Base-by-base conservation (phyloP, 2,329 filamentous ascomycete genomes). In the Colletotrichum sp. region DNA sequence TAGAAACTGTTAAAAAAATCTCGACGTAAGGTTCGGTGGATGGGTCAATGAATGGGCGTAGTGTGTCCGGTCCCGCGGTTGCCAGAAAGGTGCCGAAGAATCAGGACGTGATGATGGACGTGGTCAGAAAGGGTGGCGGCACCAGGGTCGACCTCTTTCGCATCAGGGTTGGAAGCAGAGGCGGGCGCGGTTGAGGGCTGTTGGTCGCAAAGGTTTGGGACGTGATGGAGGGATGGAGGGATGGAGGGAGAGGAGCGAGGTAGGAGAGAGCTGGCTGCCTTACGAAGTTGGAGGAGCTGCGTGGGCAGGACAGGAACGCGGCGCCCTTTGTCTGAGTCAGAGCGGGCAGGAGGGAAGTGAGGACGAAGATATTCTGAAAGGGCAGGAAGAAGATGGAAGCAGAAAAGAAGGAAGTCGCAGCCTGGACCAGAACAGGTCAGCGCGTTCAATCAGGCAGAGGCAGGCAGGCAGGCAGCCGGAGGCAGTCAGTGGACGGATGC, bases 271-370 rank as follows among this genome's bases (percentile, higher is more conserved):
- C 34, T 13, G 68, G 60, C 34, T 69, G 63, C 69, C 73, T 64
- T 72, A 76, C 73, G 55, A 36, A 49, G 21, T 39, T 39, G 52
- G 39, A 62, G 44, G 44, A 66, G 21, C 32, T 72, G 44, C 24
- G 52, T 67, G 30, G 34, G 63, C 67, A 69, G 44, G 49, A 52
- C 65, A 71, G 59, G 71, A 68, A 77, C 32, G 60, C 59, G 39
- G 64, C 62, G 44, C 36, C 67, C 72, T 76, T 71, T 62, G 71
- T 73, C 74, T 74, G 74, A 76, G 64, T 76, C 74, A 74, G 70
- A 76, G 57, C 36, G 32, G 65, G 64, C 24, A 55, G 55, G 62
- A 66, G 24, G 21, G 28, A 49, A 44, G 34, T 26, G 30, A 57
- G 44, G 16, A 44, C 18, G 68, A 70, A 28, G 36, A 52, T 63